Percentiles rank a stretch among this genome's conserved stretches.
Evolutionary conservation across 441 rosid genomes (phyloP).

Genomic region (Adansonia gregorii): DNA sequence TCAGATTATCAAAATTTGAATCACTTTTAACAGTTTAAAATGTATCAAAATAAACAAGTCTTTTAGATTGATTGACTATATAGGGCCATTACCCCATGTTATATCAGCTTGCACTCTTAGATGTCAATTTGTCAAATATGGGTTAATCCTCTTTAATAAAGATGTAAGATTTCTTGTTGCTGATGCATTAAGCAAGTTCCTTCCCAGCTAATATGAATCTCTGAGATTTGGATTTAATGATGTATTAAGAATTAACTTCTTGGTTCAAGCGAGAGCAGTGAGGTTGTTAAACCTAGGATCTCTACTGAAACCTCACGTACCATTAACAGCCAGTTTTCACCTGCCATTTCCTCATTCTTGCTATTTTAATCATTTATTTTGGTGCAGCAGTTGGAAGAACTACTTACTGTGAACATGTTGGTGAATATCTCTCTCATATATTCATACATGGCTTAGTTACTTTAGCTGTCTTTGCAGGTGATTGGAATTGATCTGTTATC

Average conservation of each 20-base stretch:
- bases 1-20: neutral
- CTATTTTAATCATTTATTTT: neutral
- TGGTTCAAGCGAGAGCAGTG: neutral
- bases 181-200: neutral
- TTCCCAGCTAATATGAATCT: neutral
- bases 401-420: neutral
- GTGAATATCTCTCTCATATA: neutral
- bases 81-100: neutral
- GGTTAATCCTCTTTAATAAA: neutral
- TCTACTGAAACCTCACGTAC: neutral
- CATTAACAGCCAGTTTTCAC: neutral
- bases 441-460: neutral
- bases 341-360: neutral
- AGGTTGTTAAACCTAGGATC: neutral
- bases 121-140: neutral
- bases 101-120: neutral
- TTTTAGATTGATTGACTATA: slow-evolving; percentile 7
- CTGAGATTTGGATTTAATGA: slow-evolving; percentile 5
- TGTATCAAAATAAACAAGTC: neutral
- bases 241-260: neutral
- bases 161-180: neutral
- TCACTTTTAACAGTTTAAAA: neutral
- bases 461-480: slow-evolving; percentile 44
- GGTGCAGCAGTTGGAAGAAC: slow-evolving; percentile 9
- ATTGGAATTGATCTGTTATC: slow-evolving; percentile 82